phyloP scores from a whole-genome alignment of 768 basidiomycete genomes.

The Hysterangium stoloniferum region DNA sequence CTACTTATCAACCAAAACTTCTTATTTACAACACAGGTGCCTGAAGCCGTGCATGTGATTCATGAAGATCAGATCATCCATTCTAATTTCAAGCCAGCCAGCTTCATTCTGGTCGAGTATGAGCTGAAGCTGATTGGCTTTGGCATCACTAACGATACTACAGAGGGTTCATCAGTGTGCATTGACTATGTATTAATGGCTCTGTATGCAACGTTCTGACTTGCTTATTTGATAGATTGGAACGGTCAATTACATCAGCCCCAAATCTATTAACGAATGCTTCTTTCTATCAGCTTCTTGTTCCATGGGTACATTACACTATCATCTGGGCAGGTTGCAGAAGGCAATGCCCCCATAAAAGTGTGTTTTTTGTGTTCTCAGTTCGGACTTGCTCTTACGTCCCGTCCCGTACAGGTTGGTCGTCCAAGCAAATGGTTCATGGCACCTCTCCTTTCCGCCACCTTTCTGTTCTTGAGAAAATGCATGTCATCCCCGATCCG shows the following conservation, averaged over 20 bases:
- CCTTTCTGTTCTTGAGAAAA: constrained; percentile 77
- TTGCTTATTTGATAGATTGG: constrained; percentile 83
- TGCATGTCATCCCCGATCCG: constrained; percentile 86
- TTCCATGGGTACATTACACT: background rate
- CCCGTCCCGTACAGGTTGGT: constrained; percentile 47
- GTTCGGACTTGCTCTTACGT: background rate
- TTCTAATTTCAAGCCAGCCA: constrained; percentile 96
- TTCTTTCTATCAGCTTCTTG: background rate
- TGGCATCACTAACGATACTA: constrained; percentile 98
- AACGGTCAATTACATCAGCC: constrained; percentile 98
- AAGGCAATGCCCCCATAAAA: constrained; percentile 83
- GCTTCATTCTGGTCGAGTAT: constrained; percentile 93
- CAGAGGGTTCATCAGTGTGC: constrained; percentile 87
- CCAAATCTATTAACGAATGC: constrained; percentile 77
- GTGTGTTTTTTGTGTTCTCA: constrained; percentile 24
- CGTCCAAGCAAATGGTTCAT: constrained; percentile 97
- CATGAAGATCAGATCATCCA: constrained; percentile 99
- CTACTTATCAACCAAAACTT: too few species aligned
- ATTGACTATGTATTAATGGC: background rate
- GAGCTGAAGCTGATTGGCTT: constrained; percentile 97
- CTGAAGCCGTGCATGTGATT: constrained; percentile 96
- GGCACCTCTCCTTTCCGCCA: constrained; percentile 89
- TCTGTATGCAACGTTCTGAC: too few species aligned
- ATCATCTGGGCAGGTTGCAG: constrained; percentile 47
- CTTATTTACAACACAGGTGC: too few species aligned